Evolutionary conservation across 257 asterid genomes (phyloP), one percentile per base, ranked within the genome.

Genomic region (Petunia axillaris): DNA sequence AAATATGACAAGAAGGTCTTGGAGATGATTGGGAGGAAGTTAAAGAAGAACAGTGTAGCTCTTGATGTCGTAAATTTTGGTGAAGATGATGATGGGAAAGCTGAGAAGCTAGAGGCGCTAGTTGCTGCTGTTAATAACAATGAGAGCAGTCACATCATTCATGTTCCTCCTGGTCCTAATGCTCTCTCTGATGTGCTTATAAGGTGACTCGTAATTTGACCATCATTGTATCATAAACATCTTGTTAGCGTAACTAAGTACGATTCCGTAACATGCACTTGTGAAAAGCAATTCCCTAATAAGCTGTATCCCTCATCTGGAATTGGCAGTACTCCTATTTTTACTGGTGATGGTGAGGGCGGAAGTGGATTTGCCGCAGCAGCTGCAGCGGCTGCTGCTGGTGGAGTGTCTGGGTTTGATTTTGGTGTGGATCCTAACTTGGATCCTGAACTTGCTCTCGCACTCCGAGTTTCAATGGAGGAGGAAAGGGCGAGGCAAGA

Each of bases 401-500:
- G 94, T 86, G 95, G 95, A 55, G 93, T 83, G 41, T 85, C 92
- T 78, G 98, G 99, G 71, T 96, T 83, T 88, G 99, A 94, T 53
- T 94, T 96, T 79, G 99, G 99, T 41, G 99, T 96, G 82, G 98
- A 96, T 86, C 99, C 99, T n/a, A 96, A 96, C 87, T 80, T 96
- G 92, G 99, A 96, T 86, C 99, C 99, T 4, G 99, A 96, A 85
- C 99, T 96, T 87, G 99, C 99, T 81, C 97, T 95, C 75, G 99
- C 99, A 62, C 99, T 96, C 79, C 89, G 99, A 76, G 98, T 96
- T 66, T 96, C 99, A 82, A 94, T 96, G 99, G 99, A 96, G 83
- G 99, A 96, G 89, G 99, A 96, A 89, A 93, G 99, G 85, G 99
- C 99, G 79, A 94, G 99, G 89, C 99, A 96, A 86, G 99, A 93